These are phyloP conservation scores for Zarea fungicola DNA, from an alignment of 2,329 filamentous ascomycete species.

Conservation along the genomic window DNA sequence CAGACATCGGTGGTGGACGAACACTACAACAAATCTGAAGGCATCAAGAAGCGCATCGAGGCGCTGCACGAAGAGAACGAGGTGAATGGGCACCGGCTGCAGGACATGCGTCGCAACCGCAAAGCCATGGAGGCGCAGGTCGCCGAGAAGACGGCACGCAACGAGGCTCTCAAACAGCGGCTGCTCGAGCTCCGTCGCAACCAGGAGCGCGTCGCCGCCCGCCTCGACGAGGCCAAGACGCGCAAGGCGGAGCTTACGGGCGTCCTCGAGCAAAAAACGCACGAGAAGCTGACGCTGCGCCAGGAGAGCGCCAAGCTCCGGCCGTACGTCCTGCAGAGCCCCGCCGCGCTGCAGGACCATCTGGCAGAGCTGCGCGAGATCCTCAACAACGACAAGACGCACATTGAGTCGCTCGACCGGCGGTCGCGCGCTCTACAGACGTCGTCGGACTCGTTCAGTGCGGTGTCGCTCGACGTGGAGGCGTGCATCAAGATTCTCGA, in stretches of 20 bases:
- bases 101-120: slow-evolving; percentile 75
- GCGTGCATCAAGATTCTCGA: slow-evolving; percentile 85
- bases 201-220: slow-evolving; percentile 77
- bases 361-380: slow-evolving; percentile 77
- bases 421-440: slow-evolving; percentile 87
- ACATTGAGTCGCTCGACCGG: slow-evolving; percentile 83
- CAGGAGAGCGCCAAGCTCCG: slow-evolving; percentile 85
- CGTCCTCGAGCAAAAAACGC: slow-evolving; percentile 65
- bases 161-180: slow-evolving; percentile 79
- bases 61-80: slow-evolving; percentile 80
- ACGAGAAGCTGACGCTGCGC: slow-evolving; percentile 62
- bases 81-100: slow-evolving; percentile 72
- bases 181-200: slow-evolving; percentile 74
- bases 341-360: slow-evolving; percentile 73
- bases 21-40: slow-evolving; percentile 87
- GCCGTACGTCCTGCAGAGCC: slow-evolving; percentile 88
- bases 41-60: slow-evolving; percentile 82
- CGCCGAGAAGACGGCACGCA: slow-evolving; percentile 77
- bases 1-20: slow-evolving; percentile 87
- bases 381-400: slow-evolving; percentile 69
- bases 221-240: slow-evolving; percentile 75
- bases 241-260: slow-evolving; percentile 73
- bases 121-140: slow-evolving; percentile 76
- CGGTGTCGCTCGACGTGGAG: slow-evolving; percentile 79
- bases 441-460: slow-evolving; percentile 80